A percentile compares a stretch with the other conserved stretches of the same genome.
Evolutionary conservation across 768 basidiomycete genomes (phyloP).

Genomic region (Suillus lakei): DNA sequence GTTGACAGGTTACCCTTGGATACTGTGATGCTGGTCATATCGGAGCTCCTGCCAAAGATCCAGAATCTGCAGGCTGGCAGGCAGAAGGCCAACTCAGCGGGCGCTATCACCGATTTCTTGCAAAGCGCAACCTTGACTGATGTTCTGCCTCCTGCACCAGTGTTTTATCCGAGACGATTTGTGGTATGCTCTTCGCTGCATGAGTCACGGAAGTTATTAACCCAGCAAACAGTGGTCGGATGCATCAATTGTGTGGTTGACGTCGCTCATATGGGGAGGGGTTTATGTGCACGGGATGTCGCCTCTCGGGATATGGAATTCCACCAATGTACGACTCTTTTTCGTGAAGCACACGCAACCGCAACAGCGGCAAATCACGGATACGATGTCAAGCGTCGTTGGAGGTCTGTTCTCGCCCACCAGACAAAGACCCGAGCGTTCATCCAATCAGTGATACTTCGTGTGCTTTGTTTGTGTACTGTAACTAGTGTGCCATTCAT

Average conservation of each 20-base stretch:
- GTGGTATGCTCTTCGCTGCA: constrained; percentile 50
- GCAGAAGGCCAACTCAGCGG: constrained; percentile 63
- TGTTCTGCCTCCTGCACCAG: constrained; percentile 73
- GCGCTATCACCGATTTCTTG: constrained; percentile 77
- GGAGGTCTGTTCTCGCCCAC: constrained; percentile 70
- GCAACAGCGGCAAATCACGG: constrained; percentile 73
- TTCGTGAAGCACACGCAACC: constrained; percentile 84
- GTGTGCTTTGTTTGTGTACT: neutral
- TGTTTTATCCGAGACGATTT: constrained; percentile 74
- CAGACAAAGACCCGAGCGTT: constrained; percentile 32
- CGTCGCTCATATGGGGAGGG: constrained; percentile 94
- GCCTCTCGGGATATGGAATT: constrained; percentile 88
- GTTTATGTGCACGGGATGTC: constrained; percentile 91
- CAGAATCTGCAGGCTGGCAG: constrained; percentile 78
- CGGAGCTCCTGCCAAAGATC: constrained; percentile 85
- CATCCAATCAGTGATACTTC: constrained; percentile 14
- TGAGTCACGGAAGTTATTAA: constrained; percentile 5
- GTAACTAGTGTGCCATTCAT: neutral
- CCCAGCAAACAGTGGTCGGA: constrained; percentile 79
- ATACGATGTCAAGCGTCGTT: constrained; percentile 80
- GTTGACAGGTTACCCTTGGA: constrained; percentile 81
- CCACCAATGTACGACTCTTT: constrained; percentile 88
- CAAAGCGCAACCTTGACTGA: constrained; percentile 69
- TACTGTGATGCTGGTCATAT: constrained; percentile 83
- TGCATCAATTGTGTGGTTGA: constrained; percentile 89